Base-by-base conservation (phyloP, 2,329 filamentous ascomycete species). In the Clonostachys solani region DNA sequence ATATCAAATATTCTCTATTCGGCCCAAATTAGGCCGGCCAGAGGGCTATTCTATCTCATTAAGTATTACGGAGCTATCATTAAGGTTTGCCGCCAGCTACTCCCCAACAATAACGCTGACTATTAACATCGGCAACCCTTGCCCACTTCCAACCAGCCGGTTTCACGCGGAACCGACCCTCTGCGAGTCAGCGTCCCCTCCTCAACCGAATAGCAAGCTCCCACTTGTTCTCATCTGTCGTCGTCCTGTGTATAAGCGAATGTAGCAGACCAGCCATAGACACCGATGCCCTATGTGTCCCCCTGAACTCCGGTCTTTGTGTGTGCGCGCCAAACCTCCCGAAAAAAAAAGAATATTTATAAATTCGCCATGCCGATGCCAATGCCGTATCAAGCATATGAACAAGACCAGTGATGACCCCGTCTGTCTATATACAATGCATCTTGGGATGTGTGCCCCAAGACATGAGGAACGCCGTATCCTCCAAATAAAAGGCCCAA, bases 341-440 rank as follows among this genome's bases (percentile, higher is more conserved):
- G 63, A 60, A 63, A 60, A 65, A 41, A 43, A 47, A 38, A 47
- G 36, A 47, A 23, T 23, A 29, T 29, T 29, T 29, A 29, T 43
- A 17, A 43, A 42, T 16, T 18, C 29, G 17, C 68, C 23, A 71
- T 70, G 66, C 66, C 63, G 68, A 69, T 71, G 65, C 67, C 67
- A 57, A 71, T 73, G 67, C 70, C 66, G 63, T 71, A 67, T 63
- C 63, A 69, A 69, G 61, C 68, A 70, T 71, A 69, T 69, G 68
- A 73, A 73, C 67, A 70, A 70, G 64, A 70, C 68, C 46, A 45
- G 64, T 43, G 38, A 29, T 40, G 29, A 37, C 64, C 62, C 64
- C 59, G 54, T 73, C 63, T 74, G 74, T 74, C 66, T 73, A 74
- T 68, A 73, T 52, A 51, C 45, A 50, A 52, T 47, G 51, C 49